Base-by-base conservation (phyloP, 2,329 filamentous ascomycete species). In the Phaeomoniella chlamydospora region DNA sequence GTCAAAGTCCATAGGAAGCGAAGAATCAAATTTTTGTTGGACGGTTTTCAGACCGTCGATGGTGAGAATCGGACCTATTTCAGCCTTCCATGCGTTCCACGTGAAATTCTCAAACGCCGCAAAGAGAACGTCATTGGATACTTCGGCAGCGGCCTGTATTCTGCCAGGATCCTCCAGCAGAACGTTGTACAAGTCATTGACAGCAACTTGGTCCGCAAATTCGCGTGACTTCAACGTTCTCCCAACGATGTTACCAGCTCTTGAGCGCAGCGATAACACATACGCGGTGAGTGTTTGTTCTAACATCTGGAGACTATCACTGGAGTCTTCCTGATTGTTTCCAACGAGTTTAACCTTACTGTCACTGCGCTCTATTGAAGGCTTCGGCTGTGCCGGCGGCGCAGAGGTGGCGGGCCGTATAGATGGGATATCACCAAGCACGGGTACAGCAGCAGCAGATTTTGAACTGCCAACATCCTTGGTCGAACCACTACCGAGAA, bases 101-200 rank as follows among this genome's bases (percentile, higher is more conserved):
- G 94, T 63, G 47, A 94, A 96, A 42, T 92, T 94, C 54, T 94
- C 87, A 53, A 94, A 96, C 0, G 87, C 81, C 16, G 82, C 80
- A 51, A 94, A 93, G 4, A 96, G 70, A 14, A 88, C 77, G 49
- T 94, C 86, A 5, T 88, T 75, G 3, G 77, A 72, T 5, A 83
- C 69, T 40, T 94, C 85, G 0, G 76, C 70, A 2, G 82, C 75
- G 6, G 77, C 65, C 36, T 92, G 80, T 43, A 82, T 70, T 49
- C 84, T 85, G 36, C 74, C 79, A 0, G 86, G 83, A 43, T 80
- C 80, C 53, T 94, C 86, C 13, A 93, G 75, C 11, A 94, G 68
- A 19, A 77, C 72, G 51, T 94, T 94, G 59, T 94, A 94, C 2
- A 94, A 65, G 46, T 93, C 85, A 49, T 94, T 94, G 45, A 94